A percentile compares a stretch with the other conserved stretches of the same genome.
Evolutionary conservation across 2,329 filamentous ascomycete species (phyloP).

Genomic region (Talaromyces piceae): DNA sequence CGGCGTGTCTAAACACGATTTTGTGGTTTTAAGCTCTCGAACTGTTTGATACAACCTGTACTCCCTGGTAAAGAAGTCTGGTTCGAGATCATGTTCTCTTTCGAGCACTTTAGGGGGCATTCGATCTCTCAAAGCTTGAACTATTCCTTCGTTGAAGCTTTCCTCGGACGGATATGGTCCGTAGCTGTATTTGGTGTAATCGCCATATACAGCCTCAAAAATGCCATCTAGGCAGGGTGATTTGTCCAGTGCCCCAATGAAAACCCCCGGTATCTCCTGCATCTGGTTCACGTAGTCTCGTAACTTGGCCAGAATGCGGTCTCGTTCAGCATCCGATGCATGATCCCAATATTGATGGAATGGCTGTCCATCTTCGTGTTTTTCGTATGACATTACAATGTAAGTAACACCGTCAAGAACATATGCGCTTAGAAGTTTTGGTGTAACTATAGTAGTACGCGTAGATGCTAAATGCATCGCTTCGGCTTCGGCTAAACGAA

Average conservation of each 20-base stretch:
- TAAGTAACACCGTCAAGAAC: conserved; percentile 12
- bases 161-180: conserved; percentile 12
- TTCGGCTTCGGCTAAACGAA: conserved; percentile 14
- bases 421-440: conserved; percentile 12
- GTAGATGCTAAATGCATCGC: conserved; percentile 13
- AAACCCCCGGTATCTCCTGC: conserved; percentile 11
- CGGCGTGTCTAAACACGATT: conserved; percentile 20
- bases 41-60: conserved; percentile 15
- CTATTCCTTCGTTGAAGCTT: conserved; percentile 13
- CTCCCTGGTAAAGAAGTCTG: conserved; percentile 12
- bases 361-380: conserved; percentile 12
- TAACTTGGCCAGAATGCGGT: conserved; percentile 7
- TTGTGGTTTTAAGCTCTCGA: conserved; percentile 13
- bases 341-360: conserved; percentile 12
- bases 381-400: conserved; percentile 13
- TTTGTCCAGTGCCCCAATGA: conserved; percentile 9
- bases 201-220: conserved; percentile 13
- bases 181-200: conserved; percentile 10
- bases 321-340: conserved; percentile 7
- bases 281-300: conserved; percentile 13
- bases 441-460: conserved; percentile 9
- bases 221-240: conserved; percentile 13
- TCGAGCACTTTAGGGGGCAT: conserved; percentile 6
- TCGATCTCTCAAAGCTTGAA: conserved; percentile 13
- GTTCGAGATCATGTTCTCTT: conserved; percentile 10